A percentile compares a stretch with the other conserved stretches of the same genome.
Evolutionary conservation across 1,139 yeast species (phyloP).

Genomic region (Candida labiduridarum): DNA sequence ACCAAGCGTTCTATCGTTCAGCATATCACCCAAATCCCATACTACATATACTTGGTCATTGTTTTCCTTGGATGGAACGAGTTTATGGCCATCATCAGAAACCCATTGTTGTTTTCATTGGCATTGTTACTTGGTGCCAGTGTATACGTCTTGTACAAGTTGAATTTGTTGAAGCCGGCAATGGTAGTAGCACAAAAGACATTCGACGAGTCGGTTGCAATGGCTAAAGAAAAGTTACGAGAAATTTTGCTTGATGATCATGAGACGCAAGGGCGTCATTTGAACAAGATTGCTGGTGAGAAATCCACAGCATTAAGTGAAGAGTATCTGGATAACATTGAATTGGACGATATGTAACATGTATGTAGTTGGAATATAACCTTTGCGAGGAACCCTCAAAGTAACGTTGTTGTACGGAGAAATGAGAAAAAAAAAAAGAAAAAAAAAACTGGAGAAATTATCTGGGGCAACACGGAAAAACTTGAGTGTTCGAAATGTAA

Average conservation of each 20-base stretch:
- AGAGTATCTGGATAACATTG: conserved; percentile 16
- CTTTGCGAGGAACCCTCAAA: neutral
- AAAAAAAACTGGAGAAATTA: neutral
- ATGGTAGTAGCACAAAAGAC: conserved; percentile 59
- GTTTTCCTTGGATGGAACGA: conserved; percentile 94
- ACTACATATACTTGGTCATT: conserved; percentile 73
- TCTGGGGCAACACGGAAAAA: neutral
- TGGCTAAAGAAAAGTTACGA: conserved; percentile 61
- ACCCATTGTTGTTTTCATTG: conserved; percentile 74
- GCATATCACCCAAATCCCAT: conserved; percentile 76
- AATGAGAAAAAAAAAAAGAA: neutral
- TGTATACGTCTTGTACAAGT: conserved; percentile 65
- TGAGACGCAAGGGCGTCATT: conserved; percentile 27
- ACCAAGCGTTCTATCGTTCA: conserved; percentile 77
- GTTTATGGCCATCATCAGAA: conserved; percentile 82
- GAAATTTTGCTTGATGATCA: conserved; percentile 47
- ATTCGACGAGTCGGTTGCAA: conserved; percentile 55
- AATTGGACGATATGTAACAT: conserved; percentile 18
- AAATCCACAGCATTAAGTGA: conserved; percentile 9
- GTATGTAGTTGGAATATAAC: neutral
- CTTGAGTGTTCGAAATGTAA: neutral
- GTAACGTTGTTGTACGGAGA: neutral
- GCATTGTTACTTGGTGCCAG: conserved; percentile 60
- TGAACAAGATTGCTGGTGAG: conserved; percentile 22
- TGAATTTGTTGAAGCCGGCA: conserved; percentile 79